phyloP scores from a whole-genome alignment of 2,329 filamentous ascomycete genomes.

The Hymenoscyphus repandus region DNA sequence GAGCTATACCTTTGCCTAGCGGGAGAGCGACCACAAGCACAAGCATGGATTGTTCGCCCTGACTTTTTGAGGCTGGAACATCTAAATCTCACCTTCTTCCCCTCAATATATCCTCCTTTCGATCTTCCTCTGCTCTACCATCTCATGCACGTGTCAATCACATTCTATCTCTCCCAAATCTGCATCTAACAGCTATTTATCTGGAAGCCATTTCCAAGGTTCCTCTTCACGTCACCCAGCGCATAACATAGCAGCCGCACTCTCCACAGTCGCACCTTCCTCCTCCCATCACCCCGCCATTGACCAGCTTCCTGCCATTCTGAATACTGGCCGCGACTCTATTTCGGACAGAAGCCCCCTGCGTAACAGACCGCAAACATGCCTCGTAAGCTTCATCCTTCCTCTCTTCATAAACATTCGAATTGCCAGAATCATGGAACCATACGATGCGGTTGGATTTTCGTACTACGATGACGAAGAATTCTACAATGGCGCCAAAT shows the following conservation, averaged over 20 bases:
- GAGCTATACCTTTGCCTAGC: not conserved
- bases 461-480: no score
- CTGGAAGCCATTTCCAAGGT: not conserved
- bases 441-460: not conserved
- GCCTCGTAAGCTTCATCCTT: slow-evolving; percentile 10
- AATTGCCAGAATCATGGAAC: not conserved
- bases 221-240: not conserved
- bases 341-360: slow-evolving; percentile 7
- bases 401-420: not conserved
- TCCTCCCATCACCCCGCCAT: not conserved
- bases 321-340: not conserved
- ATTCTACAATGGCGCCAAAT: no score
- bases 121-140: no score
- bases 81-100: no score
- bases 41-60: not conserved
- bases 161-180: not conserved
- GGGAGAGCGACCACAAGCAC: not conserved
- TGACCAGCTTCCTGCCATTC: not conserved
- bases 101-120: no score
- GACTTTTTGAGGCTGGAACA: not conserved
- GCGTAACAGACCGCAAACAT: slow-evolving; percentile 4
- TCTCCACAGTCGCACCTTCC: not conserved
- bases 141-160: no score
- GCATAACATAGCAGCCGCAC: not conserved
- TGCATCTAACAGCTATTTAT: not conserved